Conservation (phyloP, 2,329 filamentous ascomycete species). For the Clathrospora elynae region DNA sequence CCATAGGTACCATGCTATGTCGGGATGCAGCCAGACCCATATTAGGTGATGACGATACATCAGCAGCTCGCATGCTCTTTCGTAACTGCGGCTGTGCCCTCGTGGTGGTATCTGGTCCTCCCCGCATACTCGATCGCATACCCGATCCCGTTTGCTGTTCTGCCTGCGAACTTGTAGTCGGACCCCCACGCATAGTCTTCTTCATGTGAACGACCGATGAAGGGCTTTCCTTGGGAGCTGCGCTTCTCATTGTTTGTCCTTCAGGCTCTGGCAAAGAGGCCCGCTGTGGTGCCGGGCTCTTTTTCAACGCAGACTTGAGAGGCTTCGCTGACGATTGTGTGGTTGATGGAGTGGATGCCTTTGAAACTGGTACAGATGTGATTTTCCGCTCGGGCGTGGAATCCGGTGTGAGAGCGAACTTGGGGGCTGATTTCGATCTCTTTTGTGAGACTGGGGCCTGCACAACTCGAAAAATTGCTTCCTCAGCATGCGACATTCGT, state of each 20-base stretch:
- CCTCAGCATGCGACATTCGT: constrained; percentile 4
- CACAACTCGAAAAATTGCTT: constrained; percentile 12
- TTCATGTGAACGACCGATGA: constrained; percentile 41
- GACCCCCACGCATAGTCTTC: constrained; percentile 40
- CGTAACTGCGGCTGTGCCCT: constrained; percentile 47
- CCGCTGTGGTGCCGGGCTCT: constrained; percentile 37
- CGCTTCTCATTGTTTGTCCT: constrained; percentile 14
- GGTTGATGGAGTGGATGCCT: constrained; percentile 13
- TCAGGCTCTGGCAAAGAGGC: constrained; percentile 17
- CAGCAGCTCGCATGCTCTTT: constrained; percentile 54
- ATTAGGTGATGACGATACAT: constrained; percentile 33
- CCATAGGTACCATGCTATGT: constrained; percentile 35
- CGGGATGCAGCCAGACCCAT: constrained; percentile 44
- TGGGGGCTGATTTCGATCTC: constrained; percentile 2
- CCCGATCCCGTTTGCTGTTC: constrained; percentile 21
- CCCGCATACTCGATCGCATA: constrained; percentile 50
- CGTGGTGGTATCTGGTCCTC: constrained; percentile 6
- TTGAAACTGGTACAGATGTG: constrained; percentile 9
- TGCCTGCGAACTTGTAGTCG: constrained; percentile 12
- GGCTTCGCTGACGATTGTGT: constrained; percentile 37
- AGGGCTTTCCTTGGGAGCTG: constrained; percentile 8
- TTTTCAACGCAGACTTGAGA: constrained; percentile 50
- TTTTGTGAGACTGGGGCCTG: constrained; percentile 19
- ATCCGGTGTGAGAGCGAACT: constrained; percentile 6
- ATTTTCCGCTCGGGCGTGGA: constrained; percentile 7